These are phyloP conservation scores for Sanghuangporus weigelae DNA, from an alignment of 1,284 basidiomycete species.

Conservation along the genomic window DNA sequence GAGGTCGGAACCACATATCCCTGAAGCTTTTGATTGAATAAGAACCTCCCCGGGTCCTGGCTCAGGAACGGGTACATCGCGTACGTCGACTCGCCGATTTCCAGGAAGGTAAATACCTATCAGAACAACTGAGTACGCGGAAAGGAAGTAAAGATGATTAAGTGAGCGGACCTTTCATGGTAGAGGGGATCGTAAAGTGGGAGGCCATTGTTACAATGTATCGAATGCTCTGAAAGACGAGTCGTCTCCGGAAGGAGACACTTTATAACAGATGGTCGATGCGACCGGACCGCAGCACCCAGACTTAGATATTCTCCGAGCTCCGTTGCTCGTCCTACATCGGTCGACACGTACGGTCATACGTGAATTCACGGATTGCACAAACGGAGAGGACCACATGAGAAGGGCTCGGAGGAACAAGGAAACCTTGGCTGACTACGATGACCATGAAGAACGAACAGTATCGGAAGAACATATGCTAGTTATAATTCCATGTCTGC, in stretches of 20 bases:
- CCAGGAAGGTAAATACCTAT: constrained; percentile 18
- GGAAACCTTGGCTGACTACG: not conserved
- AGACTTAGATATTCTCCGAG: not conserved
- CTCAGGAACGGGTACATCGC: constrained; percentile 5
- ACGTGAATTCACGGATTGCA: not conserved
- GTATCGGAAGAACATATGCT: not conserved
- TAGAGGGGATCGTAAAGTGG: not conserved
- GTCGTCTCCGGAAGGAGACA: not conserved
- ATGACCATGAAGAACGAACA: not conserved
- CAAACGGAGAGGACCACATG: not conserved
- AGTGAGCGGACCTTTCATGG: constrained; percentile 1
- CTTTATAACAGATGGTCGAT: not conserved
- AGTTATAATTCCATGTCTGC: too few relatives aligned
- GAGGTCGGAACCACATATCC: constrained; percentile 18
- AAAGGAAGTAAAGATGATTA: not conserved
- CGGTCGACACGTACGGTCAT: not conserved
- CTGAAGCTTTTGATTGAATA: constrained; percentile 15
- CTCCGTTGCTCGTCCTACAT: not conserved
- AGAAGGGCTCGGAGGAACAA: not conserved
- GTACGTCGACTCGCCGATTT: constrained; percentile 8
- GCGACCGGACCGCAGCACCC: not conserved
- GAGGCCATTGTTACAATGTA: not conserved
- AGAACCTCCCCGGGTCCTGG: constrained; percentile 17
- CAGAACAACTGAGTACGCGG: not conserved
- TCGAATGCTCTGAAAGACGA: not conserved